A percentile compares a stretch with the other conserved stretches of the same genome.
Evolutionary conservation across 2,329 filamentous ascomycete species (phyloP).

Genomic region (Fonsecaea monophora): DNA sequence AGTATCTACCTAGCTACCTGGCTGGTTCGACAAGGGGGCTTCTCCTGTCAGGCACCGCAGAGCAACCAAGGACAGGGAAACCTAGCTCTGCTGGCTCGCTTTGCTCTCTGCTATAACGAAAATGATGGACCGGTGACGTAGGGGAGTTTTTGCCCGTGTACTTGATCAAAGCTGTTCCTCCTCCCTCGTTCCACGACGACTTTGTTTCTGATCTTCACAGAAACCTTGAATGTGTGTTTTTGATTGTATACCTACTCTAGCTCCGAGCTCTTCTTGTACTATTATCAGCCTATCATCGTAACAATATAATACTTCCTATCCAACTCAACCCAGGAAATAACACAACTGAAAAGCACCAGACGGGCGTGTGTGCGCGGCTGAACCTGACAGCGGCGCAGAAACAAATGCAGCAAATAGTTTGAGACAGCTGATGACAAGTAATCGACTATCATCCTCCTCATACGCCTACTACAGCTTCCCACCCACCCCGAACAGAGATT

Average conservation of each 20-base stretch:
- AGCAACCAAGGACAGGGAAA: background rate
- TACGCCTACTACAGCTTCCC: constrained; percentile 41
- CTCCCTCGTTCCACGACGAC: background rate
- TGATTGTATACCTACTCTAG: background rate
- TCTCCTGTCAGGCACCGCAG: background rate
- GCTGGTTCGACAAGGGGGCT: background rate
- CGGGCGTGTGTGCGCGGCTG: constrained; percentile 2
- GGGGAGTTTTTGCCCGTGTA: background rate
- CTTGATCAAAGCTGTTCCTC: constrained; percentile 3
- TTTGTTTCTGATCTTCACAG: background rate
- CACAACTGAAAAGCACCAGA: too few relatives aligned
- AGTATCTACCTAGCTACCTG: background rate
- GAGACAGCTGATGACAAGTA: constrained; percentile 38
- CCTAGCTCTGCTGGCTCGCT: background rate
- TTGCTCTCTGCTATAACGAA: background rate
- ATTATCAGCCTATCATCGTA: background rate
- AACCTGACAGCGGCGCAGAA: constrained; percentile 21
- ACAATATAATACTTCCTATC: background rate
- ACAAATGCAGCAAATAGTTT: constrained; percentile 24
- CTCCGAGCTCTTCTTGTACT: constrained; percentile 1
- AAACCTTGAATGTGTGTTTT: background rate
- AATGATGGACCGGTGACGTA: constrained; percentile 5
- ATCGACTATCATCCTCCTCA: constrained; percentile 39
- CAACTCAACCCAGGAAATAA: background rate
- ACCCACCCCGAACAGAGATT: constrained; percentile 35